Evolutionary conservation across 345 rosid species (phyloP).

Genomic region (Arabidopsis suecica): DNA sequence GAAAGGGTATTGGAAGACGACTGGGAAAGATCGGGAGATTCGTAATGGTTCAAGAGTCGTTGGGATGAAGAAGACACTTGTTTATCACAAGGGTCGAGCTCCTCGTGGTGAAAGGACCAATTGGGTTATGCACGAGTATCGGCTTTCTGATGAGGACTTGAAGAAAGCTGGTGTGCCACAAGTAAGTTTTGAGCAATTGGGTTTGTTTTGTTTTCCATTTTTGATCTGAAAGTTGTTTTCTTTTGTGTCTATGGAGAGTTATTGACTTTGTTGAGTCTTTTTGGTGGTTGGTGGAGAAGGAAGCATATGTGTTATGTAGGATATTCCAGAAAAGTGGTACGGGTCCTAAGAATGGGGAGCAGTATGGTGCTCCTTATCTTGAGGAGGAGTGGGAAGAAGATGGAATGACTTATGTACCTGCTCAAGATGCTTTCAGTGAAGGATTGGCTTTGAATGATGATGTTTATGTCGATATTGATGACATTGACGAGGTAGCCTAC

Average conservation of each 20-base stretch:
- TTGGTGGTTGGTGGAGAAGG: constrained; percentile 54
- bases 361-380: constrained; percentile 94
- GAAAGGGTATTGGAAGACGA: constrained; percentile 97
- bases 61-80: constrained; percentile 99
- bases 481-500: constrained; percentile 62
- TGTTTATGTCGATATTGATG: constrained; percentile 65
- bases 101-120: constrained; percentile 89
- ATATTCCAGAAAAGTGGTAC: constrained; percentile 95
- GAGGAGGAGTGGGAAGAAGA: constrained; percentile 93
- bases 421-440: constrained; percentile 55
- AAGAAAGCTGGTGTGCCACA: constrained; percentile 62
- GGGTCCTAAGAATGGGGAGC: constrained; percentile 98
- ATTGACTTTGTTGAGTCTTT: constrained; percentile 22
- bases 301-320: constrained; percentile 86
- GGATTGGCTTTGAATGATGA: constrained; percentile 45
- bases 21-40: constrained; percentile 87
- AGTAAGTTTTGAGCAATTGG: constrained; percentile 51
- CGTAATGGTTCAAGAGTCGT: constrained; percentile 51
- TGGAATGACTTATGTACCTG: constrained; percentile 56
- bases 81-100: constrained; percentile 87
- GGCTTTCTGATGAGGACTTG: constrained; percentile 76
- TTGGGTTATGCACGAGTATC: constrained; percentile 99
- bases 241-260: not conserved
- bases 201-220: constrained; percentile 1
- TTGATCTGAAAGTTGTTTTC: not conserved